Conservation (phyloP, 306 rosid species). For the Ziziphus jujuba region DNA sequence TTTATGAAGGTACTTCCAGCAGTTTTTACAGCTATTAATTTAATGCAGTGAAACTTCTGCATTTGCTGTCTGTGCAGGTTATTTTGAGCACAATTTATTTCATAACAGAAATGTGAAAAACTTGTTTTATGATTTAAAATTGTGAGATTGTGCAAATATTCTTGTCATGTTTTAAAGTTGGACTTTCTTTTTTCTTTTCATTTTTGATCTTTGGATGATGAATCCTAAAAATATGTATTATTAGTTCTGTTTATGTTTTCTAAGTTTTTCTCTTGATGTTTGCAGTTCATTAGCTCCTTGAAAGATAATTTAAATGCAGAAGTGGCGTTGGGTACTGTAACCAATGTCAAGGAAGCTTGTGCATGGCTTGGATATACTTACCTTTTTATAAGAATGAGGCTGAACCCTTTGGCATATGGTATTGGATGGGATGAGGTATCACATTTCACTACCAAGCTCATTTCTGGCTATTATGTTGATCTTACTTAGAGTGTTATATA, state of each 20-base stretch:
- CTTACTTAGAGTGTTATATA: not conserved
- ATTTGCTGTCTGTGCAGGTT: not conserved
- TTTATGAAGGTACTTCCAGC: not conserved
- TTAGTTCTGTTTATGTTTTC: not conserved
- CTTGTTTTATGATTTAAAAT: not conserved
- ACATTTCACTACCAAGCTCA: no score
- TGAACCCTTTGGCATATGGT: conserved; percentile 94
- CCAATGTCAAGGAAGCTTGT: conserved; percentile 98
- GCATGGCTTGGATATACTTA: conserved; percentile 99
- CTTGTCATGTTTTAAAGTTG: not conserved
- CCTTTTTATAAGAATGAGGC: conserved; percentile 93
- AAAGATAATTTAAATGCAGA: conserved; percentile 98
- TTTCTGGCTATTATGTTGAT: not conserved
- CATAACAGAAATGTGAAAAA: no score
- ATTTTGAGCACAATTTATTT: not conserved
- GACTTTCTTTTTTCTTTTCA: not conserved
- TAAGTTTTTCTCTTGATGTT: conserved; percentile 22
- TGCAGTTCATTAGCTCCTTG: conserved; percentile 92
- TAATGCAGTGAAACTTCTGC: not conserved
- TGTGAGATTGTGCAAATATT: not conserved
- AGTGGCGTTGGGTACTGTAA: conserved; percentile 96
- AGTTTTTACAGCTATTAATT: not conserved
- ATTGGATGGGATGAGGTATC: conserved; percentile 96
- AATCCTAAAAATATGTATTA: not conserved
- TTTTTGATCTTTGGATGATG: conserved; percentile 1